A percentile compares a stretch with the other conserved stretches of the same genome.
Evolutionary conservation across 1,284 basidiomycete species (phyloP).

Genomic region (Cryptococcus sp.): DNA sequence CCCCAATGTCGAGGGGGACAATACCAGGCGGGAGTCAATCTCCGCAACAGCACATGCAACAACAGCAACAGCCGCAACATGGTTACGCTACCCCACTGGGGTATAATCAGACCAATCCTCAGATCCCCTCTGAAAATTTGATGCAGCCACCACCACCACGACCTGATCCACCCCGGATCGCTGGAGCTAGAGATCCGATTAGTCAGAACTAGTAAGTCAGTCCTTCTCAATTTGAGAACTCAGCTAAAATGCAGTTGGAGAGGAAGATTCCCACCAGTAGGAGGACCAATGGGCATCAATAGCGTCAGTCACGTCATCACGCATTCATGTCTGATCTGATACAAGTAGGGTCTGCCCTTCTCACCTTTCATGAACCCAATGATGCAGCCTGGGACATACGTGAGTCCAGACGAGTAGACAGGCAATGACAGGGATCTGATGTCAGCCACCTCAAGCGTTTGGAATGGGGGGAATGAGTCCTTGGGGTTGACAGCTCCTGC

Average conservation of each 20-base stretch:
- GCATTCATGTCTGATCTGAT: neutral
- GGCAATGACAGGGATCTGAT: too few relatives aligned
- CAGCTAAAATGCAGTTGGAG: slow-evolving; percentile 4
- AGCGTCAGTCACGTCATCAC: neutral
- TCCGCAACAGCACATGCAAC: neutral
- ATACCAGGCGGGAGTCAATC: too few relatives aligned
- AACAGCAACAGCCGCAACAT: neutral
- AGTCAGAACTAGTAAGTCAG: slow-evolving; percentile 7
- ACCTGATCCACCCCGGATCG: slow-evolving; percentile 2
- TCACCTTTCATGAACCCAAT: neutral
- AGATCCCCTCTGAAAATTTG: neutral
- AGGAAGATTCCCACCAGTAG: slow-evolving; percentile 7
- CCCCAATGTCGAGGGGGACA: neutral
- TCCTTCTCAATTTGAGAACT: neutral
- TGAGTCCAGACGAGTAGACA: neutral
- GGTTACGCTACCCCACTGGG: neutral
- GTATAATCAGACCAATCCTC: neutral
- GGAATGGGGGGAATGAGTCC: neutral
- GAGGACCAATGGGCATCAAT: slow-evolving; percentile 4
- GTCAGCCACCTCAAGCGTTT: neutral
- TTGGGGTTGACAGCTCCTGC: too few relatives aligned
- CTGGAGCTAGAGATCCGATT: slow-evolving; percentile 7
- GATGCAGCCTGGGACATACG: neutral
- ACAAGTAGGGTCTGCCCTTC: neutral
- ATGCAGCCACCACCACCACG: neutral